phyloP scores from a whole-genome alignment of 495 filamentous ascomycete species.

The Daldinia concentrica region DNA sequence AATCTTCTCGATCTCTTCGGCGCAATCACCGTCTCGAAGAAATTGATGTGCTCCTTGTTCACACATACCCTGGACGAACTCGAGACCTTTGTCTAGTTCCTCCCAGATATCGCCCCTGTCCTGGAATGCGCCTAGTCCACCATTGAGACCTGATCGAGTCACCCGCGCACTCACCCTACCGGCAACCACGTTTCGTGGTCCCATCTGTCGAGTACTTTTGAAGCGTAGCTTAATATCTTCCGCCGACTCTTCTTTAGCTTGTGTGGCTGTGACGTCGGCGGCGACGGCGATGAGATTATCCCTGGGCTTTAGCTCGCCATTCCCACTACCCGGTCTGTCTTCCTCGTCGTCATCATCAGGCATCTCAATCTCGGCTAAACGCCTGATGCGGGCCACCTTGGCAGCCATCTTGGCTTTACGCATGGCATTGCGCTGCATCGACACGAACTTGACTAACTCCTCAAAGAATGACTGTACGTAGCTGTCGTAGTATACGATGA shows the following conservation, averaged over 20 bases:
- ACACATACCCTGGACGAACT: slow-evolving; percentile 80
- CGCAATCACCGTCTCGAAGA: slow-evolving; percentile 82
- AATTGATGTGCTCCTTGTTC: slow-evolving; percentile 89
- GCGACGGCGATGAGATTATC: slow-evolving; percentile 30
- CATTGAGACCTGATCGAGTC: slow-evolving; percentile 35
- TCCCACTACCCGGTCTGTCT: slow-evolving; percentile 28
- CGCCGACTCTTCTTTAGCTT: slow-evolving; percentile 14
- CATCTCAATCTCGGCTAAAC: slow-evolving; percentile 61
- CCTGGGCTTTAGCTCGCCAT: slow-evolving; percentile 41
- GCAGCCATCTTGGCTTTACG: slow-evolving; percentile 80
- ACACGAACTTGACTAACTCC: slow-evolving; percentile 79
- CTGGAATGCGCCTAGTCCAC: slow-evolving; percentile 43
- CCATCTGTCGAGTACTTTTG: slow-evolving; percentile 47
- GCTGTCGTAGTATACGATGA: slow-evolving; percentile 90
- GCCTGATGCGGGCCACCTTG: slow-evolving; percentile 65
- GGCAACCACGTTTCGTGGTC: slow-evolving; percentile 14
- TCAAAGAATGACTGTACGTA: slow-evolving; percentile 84
- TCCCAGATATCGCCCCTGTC: slow-evolving; percentile 68
- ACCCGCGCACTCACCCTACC: slow-evolving; percentile 29
- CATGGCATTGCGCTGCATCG: slow-evolving; percentile 80
- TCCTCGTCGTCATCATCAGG: slow-evolving; percentile 56
- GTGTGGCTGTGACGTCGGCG: slow-evolving; percentile 4
- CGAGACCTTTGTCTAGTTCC: slow-evolving; percentile 75
- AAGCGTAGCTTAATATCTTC: slow-evolving; percentile 46
- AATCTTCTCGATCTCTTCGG: slow-evolving; percentile 73